Conservation (phyloP, 1,284 basidiomycete genomes). For the Naganishia liquefaciens region DNA sequence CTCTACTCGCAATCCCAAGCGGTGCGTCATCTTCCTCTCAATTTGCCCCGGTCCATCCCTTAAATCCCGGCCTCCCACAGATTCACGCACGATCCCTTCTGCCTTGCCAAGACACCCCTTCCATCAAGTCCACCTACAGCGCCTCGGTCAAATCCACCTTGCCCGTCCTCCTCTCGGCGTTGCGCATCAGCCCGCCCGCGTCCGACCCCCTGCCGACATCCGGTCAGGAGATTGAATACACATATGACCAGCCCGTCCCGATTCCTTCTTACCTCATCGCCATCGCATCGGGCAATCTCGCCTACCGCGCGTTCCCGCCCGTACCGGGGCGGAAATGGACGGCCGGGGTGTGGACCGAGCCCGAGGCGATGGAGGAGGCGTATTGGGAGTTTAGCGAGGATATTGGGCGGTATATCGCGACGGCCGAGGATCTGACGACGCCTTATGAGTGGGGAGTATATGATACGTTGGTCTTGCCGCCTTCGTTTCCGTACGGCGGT, state of each 20-base stretch:
- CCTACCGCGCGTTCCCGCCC: constrained; percentile 67
- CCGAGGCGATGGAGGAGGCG: constrained; percentile 72
- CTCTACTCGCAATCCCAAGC: constrained; percentile 95
- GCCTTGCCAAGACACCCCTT: constrained; percentile 66
- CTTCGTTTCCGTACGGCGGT: constrained; percentile 89
- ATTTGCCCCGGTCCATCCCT: constrained; percentile 35
- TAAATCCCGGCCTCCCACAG: constrained; percentile 37
- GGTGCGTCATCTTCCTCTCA: constrained; percentile 37
- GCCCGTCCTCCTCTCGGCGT: constrained; percentile 79
- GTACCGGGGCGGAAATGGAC: constrained; percentile 69
- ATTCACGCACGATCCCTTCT: constrained; percentile 80
- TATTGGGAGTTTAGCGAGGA: constrained; percentile 88
- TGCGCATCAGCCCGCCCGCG: constrained; percentile 65
- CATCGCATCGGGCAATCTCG: constrained; percentile 78
- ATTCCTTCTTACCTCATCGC: constrained; percentile 87
- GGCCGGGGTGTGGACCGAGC: constrained; percentile 86
- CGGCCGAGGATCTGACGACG: constrained; percentile 71
- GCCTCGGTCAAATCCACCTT: constrained; percentile 73
- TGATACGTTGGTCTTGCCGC: constrained; percentile 87
- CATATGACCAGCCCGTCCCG: constrained; percentile 64
- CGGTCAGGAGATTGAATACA: too few species aligned
- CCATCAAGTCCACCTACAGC: constrained; percentile 64
- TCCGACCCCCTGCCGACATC: background rate
- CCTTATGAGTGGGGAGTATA: constrained; percentile 86
- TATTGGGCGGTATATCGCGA: constrained; percentile 70